phyloP scores from a whole-genome alignment of 2,329 filamentous ascomycete genomes.

The Penicillium olsonii region DNA sequence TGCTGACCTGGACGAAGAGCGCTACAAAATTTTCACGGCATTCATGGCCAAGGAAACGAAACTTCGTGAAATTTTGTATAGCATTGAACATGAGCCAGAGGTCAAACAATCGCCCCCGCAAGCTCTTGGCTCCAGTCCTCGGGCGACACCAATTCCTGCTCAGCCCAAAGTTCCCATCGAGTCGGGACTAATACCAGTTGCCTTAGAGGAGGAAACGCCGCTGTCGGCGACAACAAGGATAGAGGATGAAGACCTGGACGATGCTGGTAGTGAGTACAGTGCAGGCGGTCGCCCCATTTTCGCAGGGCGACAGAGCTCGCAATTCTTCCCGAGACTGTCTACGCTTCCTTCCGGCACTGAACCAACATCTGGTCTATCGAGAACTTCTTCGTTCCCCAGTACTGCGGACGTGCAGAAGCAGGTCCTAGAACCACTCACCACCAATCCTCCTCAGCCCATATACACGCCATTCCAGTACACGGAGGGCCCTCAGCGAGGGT shows the following conservation, averaged over 20 bases:
- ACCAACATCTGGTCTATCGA: neutral
- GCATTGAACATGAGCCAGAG: conserved; percentile 46
- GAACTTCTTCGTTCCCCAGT: neutral
- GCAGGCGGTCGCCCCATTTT: conserved; percentile 56
- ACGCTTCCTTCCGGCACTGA: conserved; percentile 8
- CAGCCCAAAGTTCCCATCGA: conserved; percentile 22
- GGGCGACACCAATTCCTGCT: conserved; percentile 10
- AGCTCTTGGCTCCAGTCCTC: conserved; percentile 11
- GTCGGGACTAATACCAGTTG: conserved; percentile 38
- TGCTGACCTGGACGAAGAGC: conserved; percentile 51
- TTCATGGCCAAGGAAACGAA: conserved; percentile 53
- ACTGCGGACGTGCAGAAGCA: conserved; percentile 26
- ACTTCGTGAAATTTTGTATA: conserved; percentile 51
- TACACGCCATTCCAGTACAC: conserved; percentile 50
- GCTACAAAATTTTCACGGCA: conserved; percentile 55
- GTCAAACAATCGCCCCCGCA: conserved; percentile 13
- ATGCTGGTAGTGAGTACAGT: conserved; percentile 47
- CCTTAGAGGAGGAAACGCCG: conserved; percentile 24
- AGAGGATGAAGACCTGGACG: conserved; percentile 16
- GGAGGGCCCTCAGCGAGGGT: conserved; percentile 44
- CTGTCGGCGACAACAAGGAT: neutral
- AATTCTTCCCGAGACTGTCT: conserved; percentile 15
- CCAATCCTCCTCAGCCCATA: conserved; percentile 42
- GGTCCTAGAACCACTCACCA: conserved; percentile 30
- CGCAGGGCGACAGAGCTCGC: conserved; percentile 18